Base-by-base conservation (phyloP, 768 basidiomycete species). In the Suillus alpinus region DNA sequence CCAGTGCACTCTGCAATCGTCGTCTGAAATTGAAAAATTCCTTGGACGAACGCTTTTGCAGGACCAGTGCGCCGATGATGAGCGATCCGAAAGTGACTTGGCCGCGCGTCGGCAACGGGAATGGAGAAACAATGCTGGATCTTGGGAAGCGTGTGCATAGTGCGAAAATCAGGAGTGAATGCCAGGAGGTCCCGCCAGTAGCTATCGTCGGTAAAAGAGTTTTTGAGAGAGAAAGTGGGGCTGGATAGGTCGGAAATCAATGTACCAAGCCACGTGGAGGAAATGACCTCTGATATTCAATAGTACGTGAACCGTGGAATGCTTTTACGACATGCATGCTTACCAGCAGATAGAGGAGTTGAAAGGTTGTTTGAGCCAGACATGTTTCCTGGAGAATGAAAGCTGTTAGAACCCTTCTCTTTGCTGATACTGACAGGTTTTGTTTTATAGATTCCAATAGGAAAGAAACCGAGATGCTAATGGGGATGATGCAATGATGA, bases 151-250 rank as follows among this genome's bases (percentile, higher is more conserved):
- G 57, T n/a, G 20, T 46, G 57, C 9, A 46, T n/a, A 12, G 57
- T 58, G 8, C 46, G 57, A 46, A 29, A 49, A 50, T 58, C 43
- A 18, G 41, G 57, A 49, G 57, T 46, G 29, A 58, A 58, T 4
- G 43, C 57, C 34, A 58, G n/a, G 13, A 58, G 57, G 34, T 58
- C 57, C 4, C 57, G 57, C 57, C 57, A 58, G 18, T 58, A 58
- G 47, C 57, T 20, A 29, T 58, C 46, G 10, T 49, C 32, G 16
- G 57, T 49, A n/a, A 58, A 39, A 3, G 57, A 50, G 18, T 50
- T 32, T 18, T 32, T 31, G 32, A 58, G 57, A n/a, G 23, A 50
- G 6, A 58, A 39, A 23, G 20, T 32, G 29, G 37, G 43, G 14
- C 57, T 40, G 14, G 26, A 31, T 20, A 58, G 18, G 18, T 58